A percentile compares a stretch with the other conserved stretches of the same genome.
Conservation (phyloP, 2,329 filamentous ascomycete genomes). For the Venturia carpophila region DNA sequence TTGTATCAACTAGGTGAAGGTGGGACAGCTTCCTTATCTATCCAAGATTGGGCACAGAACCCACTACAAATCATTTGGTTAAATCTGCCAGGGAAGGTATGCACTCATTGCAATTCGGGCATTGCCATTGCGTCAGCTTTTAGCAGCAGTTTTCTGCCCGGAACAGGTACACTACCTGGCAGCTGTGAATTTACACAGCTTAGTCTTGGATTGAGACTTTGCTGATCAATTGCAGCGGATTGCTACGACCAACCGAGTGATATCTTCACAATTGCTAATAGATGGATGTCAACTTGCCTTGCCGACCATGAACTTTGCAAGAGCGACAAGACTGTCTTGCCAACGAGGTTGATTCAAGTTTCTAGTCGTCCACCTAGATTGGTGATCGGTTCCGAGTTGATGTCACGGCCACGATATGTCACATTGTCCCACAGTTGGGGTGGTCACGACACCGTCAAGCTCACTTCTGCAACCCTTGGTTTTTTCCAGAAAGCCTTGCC, state of each 20-base stretch:
- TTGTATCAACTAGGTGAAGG: not conserved
- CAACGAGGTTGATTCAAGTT: not conserved
- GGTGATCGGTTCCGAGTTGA: not conserved
- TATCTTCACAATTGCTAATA: not conserved
- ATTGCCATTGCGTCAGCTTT: not conserved
- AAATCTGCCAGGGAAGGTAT: not conserved
- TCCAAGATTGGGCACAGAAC: not conserved
- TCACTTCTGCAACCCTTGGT: not conserved
- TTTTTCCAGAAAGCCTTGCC: not conserved
- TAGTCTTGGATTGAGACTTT: not conserved
- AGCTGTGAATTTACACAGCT: not conserved
- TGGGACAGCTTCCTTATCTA: not conserved
- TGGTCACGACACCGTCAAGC: not conserved
- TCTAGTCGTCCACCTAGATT: not conserved
- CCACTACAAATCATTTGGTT: not conserved
- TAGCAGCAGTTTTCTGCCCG: not conserved
- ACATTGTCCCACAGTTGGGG: slow-evolving; percentile 18
- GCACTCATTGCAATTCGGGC: not conserved
- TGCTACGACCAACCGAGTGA: not conserved
- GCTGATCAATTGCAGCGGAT: not conserved
- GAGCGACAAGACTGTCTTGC: not conserved
- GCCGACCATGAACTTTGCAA: not conserved
- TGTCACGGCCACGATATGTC: slow-evolving; percentile 1
- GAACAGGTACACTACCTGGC: not conserved
- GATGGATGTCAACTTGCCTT: not conserved